Percentiles rank a stretch among this genome's conserved stretches.
These are phyloP conservation scores for Nyssa sinensis DNA, from an alignment of 148 eudicot genomes.

Conservation along the genomic window DNA sequence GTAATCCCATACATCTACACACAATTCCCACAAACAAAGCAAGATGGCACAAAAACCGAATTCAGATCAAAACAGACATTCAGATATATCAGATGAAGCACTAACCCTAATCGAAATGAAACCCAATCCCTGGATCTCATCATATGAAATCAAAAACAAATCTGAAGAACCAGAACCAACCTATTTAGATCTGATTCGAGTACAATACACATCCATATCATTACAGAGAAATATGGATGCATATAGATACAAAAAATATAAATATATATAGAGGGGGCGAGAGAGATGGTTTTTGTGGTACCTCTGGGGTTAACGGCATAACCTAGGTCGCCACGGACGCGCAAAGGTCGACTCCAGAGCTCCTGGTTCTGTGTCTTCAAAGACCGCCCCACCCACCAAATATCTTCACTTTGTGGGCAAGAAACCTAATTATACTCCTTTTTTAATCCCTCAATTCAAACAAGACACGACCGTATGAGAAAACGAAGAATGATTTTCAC, in stretches of 20 bases:
- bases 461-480: too few species aligned
- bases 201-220: not conserved
- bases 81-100: not conserved
- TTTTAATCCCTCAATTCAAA: not conserved
- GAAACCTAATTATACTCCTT: conserved; percentile 8
- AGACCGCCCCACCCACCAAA: not conserved
- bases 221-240: not conserved
- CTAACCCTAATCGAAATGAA: not conserved
- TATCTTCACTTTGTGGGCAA: not conserved
- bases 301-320: conserved; percentile 62
- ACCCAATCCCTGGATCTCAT: conserved; percentile 11
- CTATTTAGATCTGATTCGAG: not conserved
- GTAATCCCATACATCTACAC: not conserved
- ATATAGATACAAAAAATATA: not conserved
- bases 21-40: not conserved
- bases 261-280: not conserved
- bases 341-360: conserved; percentile 50
- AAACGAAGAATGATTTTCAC: too few species aligned
- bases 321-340: conserved; percentile 48
- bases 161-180: conserved; percentile 11
- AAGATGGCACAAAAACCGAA: not conserved
- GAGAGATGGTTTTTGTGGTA: not conserved
- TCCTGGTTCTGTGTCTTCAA: conserved; percentile 5
- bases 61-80: not conserved
- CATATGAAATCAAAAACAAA: not conserved